Evolutionary conservation across 495 filamentous ascomycete genomes (phyloP).

Genomic region (Delitschia confertaspora): DNA sequence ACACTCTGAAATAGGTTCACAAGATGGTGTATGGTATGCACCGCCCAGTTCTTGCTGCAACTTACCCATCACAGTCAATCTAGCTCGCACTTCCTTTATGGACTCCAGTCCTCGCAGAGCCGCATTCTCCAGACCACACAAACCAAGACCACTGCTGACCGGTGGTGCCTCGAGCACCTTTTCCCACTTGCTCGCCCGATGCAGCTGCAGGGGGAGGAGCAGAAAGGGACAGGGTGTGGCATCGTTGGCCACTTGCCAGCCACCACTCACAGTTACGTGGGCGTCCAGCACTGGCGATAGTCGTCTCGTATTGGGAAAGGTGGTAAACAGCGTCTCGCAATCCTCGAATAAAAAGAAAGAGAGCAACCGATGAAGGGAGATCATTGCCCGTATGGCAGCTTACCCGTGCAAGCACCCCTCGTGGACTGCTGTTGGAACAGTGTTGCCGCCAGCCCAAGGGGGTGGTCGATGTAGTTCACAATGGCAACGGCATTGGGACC

Average conservation of each 20-base stretch:
- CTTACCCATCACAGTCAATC: conserved; percentile 7
- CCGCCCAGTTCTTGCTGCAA: conserved; percentile 17
- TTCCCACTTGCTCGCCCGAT: neutral
- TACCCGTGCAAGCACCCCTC: conserved; percentile 1
- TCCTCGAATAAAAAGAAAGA: conserved; percentile 16
- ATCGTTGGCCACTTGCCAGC: neutral
- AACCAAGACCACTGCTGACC: neutral
- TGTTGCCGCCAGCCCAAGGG: too few relatives aligned
- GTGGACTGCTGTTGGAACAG: too few relatives aligned
- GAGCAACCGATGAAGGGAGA: conserved; percentile 6
- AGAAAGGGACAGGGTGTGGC: neutral
- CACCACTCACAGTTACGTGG: conserved; percentile 15
- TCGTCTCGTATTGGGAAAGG: conserved; percentile 20
- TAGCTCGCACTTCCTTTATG: conserved; percentile 19
- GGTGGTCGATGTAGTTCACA: too few relatives aligned
- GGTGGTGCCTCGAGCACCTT: too few relatives aligned
- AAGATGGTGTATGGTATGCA: conserved; percentile 18
- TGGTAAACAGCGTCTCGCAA: neutral
- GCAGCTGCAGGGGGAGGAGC: neutral
- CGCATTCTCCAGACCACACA: conserved; percentile 4
- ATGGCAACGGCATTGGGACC: too few relatives aligned
- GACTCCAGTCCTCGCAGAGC: conserved; percentile 19
- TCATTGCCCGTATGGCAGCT: conserved; percentile 12
- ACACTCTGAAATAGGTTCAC: conserved; percentile 6
- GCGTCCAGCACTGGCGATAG: conserved; percentile 7